Base-by-base conservation (phyloP, 1,284 basidiomycete species). In the Leccinum angustisporum region DNA sequence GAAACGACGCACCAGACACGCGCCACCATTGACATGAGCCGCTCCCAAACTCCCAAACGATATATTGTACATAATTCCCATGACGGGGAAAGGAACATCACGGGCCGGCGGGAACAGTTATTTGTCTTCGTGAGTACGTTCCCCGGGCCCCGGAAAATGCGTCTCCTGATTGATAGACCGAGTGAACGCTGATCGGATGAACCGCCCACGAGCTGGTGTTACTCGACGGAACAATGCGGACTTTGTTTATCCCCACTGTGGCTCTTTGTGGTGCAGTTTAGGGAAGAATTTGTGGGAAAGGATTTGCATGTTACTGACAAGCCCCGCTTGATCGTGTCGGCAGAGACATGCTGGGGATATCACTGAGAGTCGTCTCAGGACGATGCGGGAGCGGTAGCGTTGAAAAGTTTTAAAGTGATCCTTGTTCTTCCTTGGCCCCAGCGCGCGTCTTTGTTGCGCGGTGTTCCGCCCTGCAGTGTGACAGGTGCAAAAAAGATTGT, bases 121-220 rank as follows among this genome's bases (percentile, higher is more conserved):
- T 30, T 72, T 69, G 69, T 43, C 67, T 65, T 67, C 16, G 71
- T 68, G 51, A 68, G 64, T 4, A 60, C 60, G 0, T 59, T 71
- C 10, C 72, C 70, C 5, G 64, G 57, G n/a, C 57, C 61, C 30
- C 59, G 68, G 71, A 68, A 38, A 62, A 34, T 63, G 1, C 5
- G 18, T 52, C 18, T 14, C 7, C 21, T n/a, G 5, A 9, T 27
- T 1, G 7, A 43, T 43, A 43, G 40, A 43, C 11, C 6, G 7
- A 14, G 31, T 34, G 3, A 61, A 16, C 5, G 9, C 16, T 16
- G 13, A 34, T 7, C 27, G 5, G 9, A 54, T 5, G 16, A 0
- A 46, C 21, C n/a, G 9, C 31, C 57, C n/a, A 48, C 27, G 21
- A 14, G 4, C 11, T 38, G 71, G 68, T 27, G 0, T n/a, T 61